Evolutionary conservation across 2,329 filamentous ascomycete species (phyloP).

Genomic region (Paecilomyces sp.): DNA sequence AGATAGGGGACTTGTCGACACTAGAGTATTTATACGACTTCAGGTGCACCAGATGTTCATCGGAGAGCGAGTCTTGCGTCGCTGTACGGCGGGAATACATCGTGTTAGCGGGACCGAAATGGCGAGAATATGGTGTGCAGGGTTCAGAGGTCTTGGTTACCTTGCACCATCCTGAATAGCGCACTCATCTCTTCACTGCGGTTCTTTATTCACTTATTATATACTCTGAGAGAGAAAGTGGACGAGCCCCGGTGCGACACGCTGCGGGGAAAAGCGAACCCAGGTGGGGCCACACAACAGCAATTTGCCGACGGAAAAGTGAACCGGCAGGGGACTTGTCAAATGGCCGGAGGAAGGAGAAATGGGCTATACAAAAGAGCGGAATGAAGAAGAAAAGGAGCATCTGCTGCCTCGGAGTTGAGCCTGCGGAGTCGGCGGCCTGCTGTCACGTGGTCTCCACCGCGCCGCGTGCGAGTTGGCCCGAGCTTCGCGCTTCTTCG

Average conservation of each 20-base stretch:
- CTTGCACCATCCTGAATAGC: conserved; percentile 28
- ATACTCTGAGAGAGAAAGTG: not conserved
- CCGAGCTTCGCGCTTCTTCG: not conserved
- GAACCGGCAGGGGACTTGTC: not conserved
- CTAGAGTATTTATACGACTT: conserved; percentile 96
- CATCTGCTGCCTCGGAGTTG: not conserved
- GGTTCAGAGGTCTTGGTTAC: conserved; percentile 13
- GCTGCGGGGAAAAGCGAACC: not conserved
- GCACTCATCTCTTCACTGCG: conserved; percentile 17
- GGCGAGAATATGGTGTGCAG: not conserved
- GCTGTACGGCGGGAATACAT: conserved; percentile 13
- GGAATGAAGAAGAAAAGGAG: not conserved
- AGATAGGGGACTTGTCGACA: conserved; percentile 91
- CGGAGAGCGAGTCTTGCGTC: conserved; percentile 60
- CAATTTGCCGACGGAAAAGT: not conserved
- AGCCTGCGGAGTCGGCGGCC: not conserved
- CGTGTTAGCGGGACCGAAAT: conserved; percentile 1
- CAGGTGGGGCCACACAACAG: not conserved
- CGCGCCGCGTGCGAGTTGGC: not conserved
- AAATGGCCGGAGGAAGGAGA: not conserved
- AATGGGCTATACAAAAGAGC: not conserved
- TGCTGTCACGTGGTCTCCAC: not conserved
- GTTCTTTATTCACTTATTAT: not conserved
- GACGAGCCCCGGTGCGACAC: not conserved
- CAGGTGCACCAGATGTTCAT: conserved; percentile 84